These are phyloP conservation scores for Plasmodium vinckei DNA, from an alignment of 169 alveolate species.

Conservation along the genomic window DNA sequence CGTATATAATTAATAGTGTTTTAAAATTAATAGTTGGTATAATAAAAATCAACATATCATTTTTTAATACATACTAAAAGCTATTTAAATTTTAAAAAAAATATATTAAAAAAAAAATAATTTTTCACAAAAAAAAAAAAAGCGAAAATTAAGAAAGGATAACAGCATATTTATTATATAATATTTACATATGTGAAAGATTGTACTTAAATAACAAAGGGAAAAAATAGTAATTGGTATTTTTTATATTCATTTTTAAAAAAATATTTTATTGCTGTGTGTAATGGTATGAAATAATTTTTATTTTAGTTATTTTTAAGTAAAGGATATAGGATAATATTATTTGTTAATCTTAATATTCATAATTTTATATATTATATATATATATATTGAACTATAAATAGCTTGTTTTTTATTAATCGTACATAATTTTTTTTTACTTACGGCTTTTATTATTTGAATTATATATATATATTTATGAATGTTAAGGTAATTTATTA, in stretches of 20 bases:
- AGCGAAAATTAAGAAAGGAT: slow-evolving; percentile 25
- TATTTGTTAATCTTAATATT: slow-evolving; percentile 11
- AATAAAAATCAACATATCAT: slow-evolving; percentile 6
- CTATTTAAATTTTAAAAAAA: slow-evolving; percentile 20
- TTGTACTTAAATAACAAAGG: not conserved
- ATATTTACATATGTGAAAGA: slow-evolving; percentile 12
- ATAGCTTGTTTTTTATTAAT: slow-evolving; percentile 20
- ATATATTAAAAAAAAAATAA: slow-evolving; percentile 18
- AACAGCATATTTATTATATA: not conserved
- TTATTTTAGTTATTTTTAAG: slow-evolving; percentile 4
- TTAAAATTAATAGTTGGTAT: slow-evolving; percentile 32
- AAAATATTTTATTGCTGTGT: slow-evolving; percentile 14
- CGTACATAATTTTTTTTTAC: slow-evolving; percentile 30
- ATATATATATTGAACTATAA: slow-evolving; percentile 7
- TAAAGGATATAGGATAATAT: slow-evolving; percentile 38
- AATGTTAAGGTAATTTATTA: slow-evolving; percentile 39
- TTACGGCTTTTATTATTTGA: not conserved
- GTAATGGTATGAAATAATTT: not conserved
- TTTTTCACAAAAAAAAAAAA: slow-evolving; percentile 8
- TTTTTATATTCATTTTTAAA: slow-evolving; percentile 1
- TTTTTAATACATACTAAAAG: slow-evolving; percentile 32
- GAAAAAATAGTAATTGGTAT: not conserved
- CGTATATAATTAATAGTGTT: slow-evolving; percentile 7
- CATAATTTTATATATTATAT: not conserved
- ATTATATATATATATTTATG: slow-evolving; percentile 38